phyloP scores from a whole-genome alignment of 2,329 filamentous ascomycete genomes.

The Fusarium robinianum region DNA sequence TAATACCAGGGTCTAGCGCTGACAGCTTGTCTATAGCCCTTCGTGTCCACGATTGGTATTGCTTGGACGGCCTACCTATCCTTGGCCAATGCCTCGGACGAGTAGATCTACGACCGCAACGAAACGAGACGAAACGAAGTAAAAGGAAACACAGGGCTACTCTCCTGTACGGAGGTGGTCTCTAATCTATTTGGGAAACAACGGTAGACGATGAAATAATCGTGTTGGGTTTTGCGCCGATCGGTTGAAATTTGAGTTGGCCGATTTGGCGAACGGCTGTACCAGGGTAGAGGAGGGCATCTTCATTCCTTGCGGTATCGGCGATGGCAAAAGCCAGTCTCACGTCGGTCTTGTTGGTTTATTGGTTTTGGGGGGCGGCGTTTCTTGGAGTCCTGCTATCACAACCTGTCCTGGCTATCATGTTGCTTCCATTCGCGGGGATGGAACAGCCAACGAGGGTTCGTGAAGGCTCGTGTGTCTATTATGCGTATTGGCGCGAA shows the following conservation, averaged over 20 bases:
- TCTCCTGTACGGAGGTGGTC: no score
- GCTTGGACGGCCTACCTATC: slow-evolving; percentile 98
- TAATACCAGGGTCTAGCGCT: not conserved
- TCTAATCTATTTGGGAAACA: no score
- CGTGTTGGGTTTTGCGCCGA: not conserved
- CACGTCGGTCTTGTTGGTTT: not conserved
- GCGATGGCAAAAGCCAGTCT: not conserved
- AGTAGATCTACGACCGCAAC: slow-evolving; percentile 45
- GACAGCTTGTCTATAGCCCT: slow-evolving; percentile 67
- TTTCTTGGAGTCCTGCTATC: no score
- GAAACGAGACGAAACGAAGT: not conserved
- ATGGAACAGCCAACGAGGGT: no score
- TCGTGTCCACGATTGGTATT: slow-evolving; percentile 94
- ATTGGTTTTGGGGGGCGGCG: no score
- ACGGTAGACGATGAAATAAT: not conserved
- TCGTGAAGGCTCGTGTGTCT: no score
- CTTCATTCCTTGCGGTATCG: not conserved
- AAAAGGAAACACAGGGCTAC: no score
- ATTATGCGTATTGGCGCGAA: no score
- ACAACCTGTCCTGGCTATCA: no score
- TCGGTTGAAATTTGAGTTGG: no score
- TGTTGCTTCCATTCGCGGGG: no score
- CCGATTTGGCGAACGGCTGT: not conserved
- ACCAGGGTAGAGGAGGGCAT: not conserved
- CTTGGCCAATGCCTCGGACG: slow-evolving; percentile 84